Percentiles rank a stretch among this genome's conserved stretches.
Evolutionary conservation across 2,329 filamentous ascomycete species (phyloP).

Genomic region (Fusarium sp.): DNA sequence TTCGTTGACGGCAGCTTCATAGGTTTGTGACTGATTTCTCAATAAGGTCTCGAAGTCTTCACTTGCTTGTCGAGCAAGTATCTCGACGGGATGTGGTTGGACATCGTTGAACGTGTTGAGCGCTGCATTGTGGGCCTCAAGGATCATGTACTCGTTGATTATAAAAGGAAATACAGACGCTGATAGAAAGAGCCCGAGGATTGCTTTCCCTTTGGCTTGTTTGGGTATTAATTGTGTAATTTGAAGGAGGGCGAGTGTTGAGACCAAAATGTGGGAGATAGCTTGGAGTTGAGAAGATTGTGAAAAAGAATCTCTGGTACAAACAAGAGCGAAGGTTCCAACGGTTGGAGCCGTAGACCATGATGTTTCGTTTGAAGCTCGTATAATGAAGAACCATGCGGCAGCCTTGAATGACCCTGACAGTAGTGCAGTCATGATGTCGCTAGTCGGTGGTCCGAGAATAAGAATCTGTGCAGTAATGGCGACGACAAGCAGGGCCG

Average conservation of each 20-base stretch:
- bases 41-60: conserved; percentile 50
- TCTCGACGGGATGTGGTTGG: conserved; percentile 53
- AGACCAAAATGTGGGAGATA: conserved; percentile 45
- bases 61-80: conserved; percentile 48
- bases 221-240: conserved; percentile 49
- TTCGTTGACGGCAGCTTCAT: conserved; percentile 53
- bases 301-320: conserved; percentile 46
- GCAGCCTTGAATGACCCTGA: conserved; percentile 50
- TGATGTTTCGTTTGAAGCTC: conserved; percentile 49
- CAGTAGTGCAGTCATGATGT: conserved; percentile 27
- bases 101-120: conserved; percentile 3
- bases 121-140: conserved; percentile 18
- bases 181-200: conserved; percentile 51
- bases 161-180: conserved; percentile 51
- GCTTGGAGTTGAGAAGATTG: conserved; percentile 48
- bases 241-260: conserved; percentile 51
- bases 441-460: conserved; percentile 43
- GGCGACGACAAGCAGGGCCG: conserved; percentile 27
- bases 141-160: conserved; percentile 46
- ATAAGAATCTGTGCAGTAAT: conserved; percentile 35
- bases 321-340: conserved; percentile 51
- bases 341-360: conserved; percentile 50
- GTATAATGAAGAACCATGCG: conserved; percentile 53
- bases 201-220: conserved; percentile 41
- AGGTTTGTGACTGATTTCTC: conserved; percentile 54